A percentile compares a stretch with the other conserved stretches of the same genome.
Evolutionary conservation across 805 yeast species (phyloP).

Genomic region (Nadsonia fulvescens): DNA sequence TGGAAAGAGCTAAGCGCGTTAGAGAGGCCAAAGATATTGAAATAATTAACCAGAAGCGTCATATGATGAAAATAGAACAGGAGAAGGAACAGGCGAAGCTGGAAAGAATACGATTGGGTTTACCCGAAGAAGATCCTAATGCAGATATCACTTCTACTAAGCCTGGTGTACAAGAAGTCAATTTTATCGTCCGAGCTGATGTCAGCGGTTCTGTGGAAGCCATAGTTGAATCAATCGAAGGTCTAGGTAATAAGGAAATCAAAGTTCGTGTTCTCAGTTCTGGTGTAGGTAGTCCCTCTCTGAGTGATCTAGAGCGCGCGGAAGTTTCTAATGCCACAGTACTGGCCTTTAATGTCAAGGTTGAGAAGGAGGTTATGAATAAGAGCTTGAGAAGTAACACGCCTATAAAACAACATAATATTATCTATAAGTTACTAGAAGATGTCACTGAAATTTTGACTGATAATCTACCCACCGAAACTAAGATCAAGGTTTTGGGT

Average conservation of each 20-base stretch:
- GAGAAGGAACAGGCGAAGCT: constrained; percentile 35
- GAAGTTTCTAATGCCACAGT: constrained; percentile 53
- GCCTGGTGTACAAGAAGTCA: constrained; percentile 14
- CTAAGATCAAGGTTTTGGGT: constrained; percentile 46
- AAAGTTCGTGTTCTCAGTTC: constrained; percentile 46
- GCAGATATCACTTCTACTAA: constrained; percentile 13
- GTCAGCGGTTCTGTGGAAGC: constrained; percentile 94
- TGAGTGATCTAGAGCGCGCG: constrained; percentile 50
- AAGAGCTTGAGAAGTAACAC: constrained; percentile 44
- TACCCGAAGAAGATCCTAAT: constrained; percentile 24
- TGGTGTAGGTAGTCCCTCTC: constrained; percentile 65
- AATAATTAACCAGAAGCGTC: constrained; percentile 48
- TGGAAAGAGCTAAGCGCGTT: constrained; percentile 30
- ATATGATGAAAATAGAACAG: constrained; percentile 29
- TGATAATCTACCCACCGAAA: constrained; percentile 40
- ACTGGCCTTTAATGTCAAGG: constrained; percentile 57
- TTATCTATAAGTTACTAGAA: constrained; percentile 78
- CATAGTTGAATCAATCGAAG: constrained; percentile 58
- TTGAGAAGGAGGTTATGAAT: constrained; percentile 42
- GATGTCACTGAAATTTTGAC: constrained; percentile 55
- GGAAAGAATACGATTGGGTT: constrained; percentile 43
- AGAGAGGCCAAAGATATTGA: constrained; percentile 51
- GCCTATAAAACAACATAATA: constrained; percentile 43
- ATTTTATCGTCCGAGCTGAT: constrained; percentile 69
- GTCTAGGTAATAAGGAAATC: constrained; percentile 80